These are phyloP conservation scores for Solanum paucissectum DNA, from an alignment of 257 asterid genomes.

Conservation along the genomic window DNA sequence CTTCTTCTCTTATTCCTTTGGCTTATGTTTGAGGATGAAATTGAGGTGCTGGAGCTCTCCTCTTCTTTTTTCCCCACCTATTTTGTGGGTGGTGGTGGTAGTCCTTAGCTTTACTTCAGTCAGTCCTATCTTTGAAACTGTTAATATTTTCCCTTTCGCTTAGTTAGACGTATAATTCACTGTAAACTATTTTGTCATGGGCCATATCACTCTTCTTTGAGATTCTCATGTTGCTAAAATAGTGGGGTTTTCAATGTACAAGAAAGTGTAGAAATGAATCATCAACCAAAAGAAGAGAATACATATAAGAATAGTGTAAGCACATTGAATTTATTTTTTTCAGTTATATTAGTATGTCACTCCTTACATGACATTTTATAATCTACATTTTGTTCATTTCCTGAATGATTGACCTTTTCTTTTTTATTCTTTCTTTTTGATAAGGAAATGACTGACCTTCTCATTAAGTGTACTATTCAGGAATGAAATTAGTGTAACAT, in stretches of 20 bases:
- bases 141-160: not conserved
- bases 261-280: not conserved
- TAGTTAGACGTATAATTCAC: not conserved
- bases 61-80: not conserved
- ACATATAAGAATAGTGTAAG: not conserved
- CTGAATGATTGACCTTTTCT: not conserved
- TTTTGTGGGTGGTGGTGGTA: not conserved
- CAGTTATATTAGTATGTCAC: not conserved
- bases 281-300: not conserved
- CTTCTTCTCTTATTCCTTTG: not conserved
- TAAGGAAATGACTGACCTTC: not conserved
- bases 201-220: not conserved
- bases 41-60: not conserved
- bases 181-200: not conserved
- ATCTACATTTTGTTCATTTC: not conserved
- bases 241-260: not conserved
- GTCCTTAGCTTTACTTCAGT: not conserved
- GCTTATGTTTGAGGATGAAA: not conserved
- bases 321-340: not conserved
- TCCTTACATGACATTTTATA: not conserved
- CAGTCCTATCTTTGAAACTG: not conserved
- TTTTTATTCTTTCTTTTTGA: not conserved
- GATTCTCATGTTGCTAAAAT: not conserved
- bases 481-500: not conserved
- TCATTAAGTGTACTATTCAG: not conserved